These are phyloP conservation scores for Shiraia bambusicola DNA, from an alignment of 2,329 filamentous ascomycete species.

Conservation along the genomic window DNA sequence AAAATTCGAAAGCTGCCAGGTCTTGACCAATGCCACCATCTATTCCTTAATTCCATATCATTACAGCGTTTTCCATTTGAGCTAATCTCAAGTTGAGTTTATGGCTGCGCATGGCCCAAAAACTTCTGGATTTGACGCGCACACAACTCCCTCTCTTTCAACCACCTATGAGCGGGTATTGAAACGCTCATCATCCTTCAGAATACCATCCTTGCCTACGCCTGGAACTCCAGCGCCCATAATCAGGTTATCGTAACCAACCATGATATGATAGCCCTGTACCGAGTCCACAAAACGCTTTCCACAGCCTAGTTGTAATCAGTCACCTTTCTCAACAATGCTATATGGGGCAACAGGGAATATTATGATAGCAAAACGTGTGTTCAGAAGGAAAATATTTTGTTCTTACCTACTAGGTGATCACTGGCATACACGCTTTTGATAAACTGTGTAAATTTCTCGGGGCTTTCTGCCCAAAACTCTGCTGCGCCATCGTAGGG, in stretches of 20 bases:
- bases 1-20: no score
- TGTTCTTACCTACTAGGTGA: slow-evolving; percentile 13
- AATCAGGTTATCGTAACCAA: slow-evolving; percentile 15
- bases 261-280: slow-evolving; percentile 12
- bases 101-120: no score
- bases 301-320: slow-evolving; percentile 9
- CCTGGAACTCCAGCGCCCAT: slow-evolving; percentile 4
- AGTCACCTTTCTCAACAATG: background rate
- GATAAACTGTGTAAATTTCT: slow-evolving; percentile 12
- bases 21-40: no score
- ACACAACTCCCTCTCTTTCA: no score
- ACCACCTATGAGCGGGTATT: no score
- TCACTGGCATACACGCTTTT: slow-evolving; percentile 8
- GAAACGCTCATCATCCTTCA: background rate
- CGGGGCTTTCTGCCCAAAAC: slow-evolving; percentile 10
- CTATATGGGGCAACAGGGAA: no score
- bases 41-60: no score
- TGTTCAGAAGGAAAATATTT: no score
- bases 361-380: no score
- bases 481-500: slow-evolving; percentile 13
- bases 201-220: slow-evolving; percentile 5
- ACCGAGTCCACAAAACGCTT: slow-evolving; percentile 10
- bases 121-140: no score
- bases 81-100: no score
- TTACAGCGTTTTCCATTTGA: no score